Evolutionary conservation across 129 eudicot species (phyloP), one percentile per base, ranked within the genome.

Genomic region (Apium graveolens): DNA sequence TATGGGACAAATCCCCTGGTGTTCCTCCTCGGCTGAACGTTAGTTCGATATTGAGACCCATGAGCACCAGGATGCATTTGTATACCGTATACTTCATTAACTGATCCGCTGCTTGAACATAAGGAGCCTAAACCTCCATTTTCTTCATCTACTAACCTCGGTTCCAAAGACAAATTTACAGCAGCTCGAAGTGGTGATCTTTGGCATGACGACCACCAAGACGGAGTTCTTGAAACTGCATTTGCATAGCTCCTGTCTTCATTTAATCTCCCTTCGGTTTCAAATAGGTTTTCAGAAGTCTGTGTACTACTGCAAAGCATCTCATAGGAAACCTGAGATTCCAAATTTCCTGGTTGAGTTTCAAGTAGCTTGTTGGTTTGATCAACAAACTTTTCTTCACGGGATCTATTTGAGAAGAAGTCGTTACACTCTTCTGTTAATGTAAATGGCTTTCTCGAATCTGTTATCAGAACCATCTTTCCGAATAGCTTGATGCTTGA

Each of bases 401-500:
- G 20, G 38, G 41, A 31, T 31, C 11, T 66, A 29, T 29, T 66
- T 14, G 39, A 32, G 72, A 66, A 66, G 72, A 66, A 66, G 31
- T 66, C 72, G 1, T 66, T 66, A 14, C 72, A 66, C 41, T 66
- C 72, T 31, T 66, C 72, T 27, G 72, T 66, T 66, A 66, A 32
- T 66, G 72, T 66, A 14, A 24, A 66, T 16, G 72, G 21, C 72
- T 27, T 66, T 66, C 18, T 66, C 12, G 53, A 73, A 41, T 73
- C 48, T 73, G 76, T 11, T 42, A 73, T 42, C 35, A 42, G 84
- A 78, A 69, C 43, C 60, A 85, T 90, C 84, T 93, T 85, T 37
- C 98, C 98, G 78, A 93, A 93, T 26, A 93, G 90, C 83, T 87
- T 91, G 73, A 91, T 73, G 83, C 88, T 75, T 75, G 87, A 89